Evolutionary conservation across 441 rosid species (phyloP), one percentile per base, ranked within the genome.

Genomic region (Viola pubescens): DNA sequence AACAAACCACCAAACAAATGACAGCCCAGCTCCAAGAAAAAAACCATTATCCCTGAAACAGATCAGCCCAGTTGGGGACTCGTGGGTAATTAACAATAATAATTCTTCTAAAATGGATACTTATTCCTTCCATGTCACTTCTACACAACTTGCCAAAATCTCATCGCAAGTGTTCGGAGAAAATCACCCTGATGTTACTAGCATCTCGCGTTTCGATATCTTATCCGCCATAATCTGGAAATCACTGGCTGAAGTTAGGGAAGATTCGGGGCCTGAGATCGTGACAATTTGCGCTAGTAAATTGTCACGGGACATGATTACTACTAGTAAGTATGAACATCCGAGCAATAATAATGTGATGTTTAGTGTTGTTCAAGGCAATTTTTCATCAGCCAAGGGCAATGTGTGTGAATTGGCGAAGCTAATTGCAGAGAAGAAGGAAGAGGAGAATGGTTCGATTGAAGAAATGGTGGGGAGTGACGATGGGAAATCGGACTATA

Each of bases 201-300:
- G 57, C 0, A 2, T 56, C 26, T 72, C 73, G 0, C 54, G 48
- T 61, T 75, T 82, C 42, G 74, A 75, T 6, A 13, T 78, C 40
- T 43, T 86, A 3, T 73, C 75, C 34, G 91, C 91, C 3, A 5
- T 79, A 26, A 61, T 84, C 16, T 88, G 89, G 94, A 79, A 74
- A 54, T 78, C 81, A 2, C 13, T 88, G 39, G 47, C 72, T 0
- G 81, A 76, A 5, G 50, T 63, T 12, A 80, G 80, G 38, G 77
- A 45, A 4, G 79, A 77, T 52, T 54, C 56, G 6, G 70, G 55
- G 19, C 71, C 81, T 0, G 68, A 60, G 7, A 53, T 51, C 2
- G 81, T 77, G 57, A 80, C 86, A 38, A 46, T 86, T 1, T 78
- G 81, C 34, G 49, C 61, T 13, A 67, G 72, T 4, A 26, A 55